Evolutionary conservation across 2,329 filamentous ascomycete genomes (phyloP).

Genomic region (Aspergillus caelatus): DNA sequence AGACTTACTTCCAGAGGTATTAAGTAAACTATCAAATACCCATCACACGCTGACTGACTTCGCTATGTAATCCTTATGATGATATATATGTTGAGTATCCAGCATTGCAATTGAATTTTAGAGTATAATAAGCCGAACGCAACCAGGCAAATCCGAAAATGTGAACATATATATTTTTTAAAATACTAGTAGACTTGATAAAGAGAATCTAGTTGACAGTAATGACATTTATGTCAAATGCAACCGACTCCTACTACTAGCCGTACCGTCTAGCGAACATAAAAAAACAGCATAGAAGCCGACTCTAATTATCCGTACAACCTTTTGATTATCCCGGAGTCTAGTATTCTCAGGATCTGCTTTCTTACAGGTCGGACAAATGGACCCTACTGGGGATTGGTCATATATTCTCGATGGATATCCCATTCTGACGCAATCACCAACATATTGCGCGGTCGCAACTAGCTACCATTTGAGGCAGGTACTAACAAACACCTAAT

Average conservation of each 20-base stretch:
- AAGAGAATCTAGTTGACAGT: no score
- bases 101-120: no score
- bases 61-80: not conserved
- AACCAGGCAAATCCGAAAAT: no score
- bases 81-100: no score
- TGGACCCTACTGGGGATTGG: not conserved
- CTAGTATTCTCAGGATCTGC: not conserved
- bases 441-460: not conserved
- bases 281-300: no score
- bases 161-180: no score
- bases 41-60: not conserved
- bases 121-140: no score
- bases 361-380: not conserved
- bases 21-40: not conserved
- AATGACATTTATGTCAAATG: no score
- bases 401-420: not conserved
- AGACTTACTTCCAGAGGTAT: not conserved
- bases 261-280: no score
- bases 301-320: no score
- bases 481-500: not conserved
- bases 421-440: not conserved
- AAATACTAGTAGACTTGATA: no score
- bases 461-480: not conserved
- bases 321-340: fast-evolving
- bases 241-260: no score